phyloP scores from a whole-genome alignment of 2,329 filamentous ascomycete species.

The Botrytis medusae region DNA sequence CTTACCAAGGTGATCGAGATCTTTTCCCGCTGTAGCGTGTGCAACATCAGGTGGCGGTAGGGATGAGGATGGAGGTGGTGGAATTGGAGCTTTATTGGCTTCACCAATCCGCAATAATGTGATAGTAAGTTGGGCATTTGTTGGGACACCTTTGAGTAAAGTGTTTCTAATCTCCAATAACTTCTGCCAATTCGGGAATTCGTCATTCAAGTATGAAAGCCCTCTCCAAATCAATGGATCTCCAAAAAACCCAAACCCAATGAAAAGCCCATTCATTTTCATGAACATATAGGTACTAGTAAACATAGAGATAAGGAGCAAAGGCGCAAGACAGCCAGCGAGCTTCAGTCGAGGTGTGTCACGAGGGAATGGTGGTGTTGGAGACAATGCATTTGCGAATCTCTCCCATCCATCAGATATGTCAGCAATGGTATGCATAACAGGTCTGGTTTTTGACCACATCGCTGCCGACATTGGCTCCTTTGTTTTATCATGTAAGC shows the following conservation, averaged over 20 bases:
- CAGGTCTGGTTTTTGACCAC: constrained; percentile 71
- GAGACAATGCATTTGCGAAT: constrained; percentile 63
- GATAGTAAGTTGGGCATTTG: constrained; percentile 79
- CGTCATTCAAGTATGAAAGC: constrained; percentile 58
- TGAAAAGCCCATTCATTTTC: constrained; percentile 64
- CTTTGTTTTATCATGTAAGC: constrained; percentile 72
- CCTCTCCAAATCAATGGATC: constrained; percentile 68
- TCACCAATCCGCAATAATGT: constrained; percentile 81
- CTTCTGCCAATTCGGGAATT: constrained; percentile 72
- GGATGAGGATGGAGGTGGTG: constrained; percentile 56
- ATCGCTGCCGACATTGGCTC: constrained; percentile 74
- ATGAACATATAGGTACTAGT: constrained; percentile 58
- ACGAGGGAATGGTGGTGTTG: constrained; percentile 60
- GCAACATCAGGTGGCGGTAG: constrained; percentile 43
- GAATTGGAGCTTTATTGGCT: constrained; percentile 75
- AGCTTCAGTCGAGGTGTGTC: constrained; percentile 55
- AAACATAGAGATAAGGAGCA: constrained; percentile 54
- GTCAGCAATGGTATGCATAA: constrained; percentile 66
- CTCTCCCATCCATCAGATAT: constrained; percentile 63
- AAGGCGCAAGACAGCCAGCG: constrained; percentile 51
- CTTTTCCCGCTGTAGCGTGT: constrained; percentile 49
- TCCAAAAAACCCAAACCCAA: constrained; percentile 78
- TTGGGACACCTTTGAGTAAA: constrained; percentile 77
- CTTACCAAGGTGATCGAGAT: constrained; percentile 53
- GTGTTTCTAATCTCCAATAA: constrained; percentile 73